Conservation (phyloP, 2,329 filamentous ascomycete species). For the Penicillium sp. region DNA sequence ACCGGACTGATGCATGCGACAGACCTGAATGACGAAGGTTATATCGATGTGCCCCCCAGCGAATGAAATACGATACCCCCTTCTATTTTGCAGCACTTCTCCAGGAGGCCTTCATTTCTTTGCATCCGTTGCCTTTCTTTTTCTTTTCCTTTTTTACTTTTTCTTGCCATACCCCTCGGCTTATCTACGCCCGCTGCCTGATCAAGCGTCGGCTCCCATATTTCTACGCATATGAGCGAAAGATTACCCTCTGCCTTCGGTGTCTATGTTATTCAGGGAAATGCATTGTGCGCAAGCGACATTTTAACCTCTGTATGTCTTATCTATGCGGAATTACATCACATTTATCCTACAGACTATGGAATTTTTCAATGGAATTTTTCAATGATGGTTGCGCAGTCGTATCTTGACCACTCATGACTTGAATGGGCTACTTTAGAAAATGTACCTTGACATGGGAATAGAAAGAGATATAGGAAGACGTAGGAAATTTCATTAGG, state of each 20-base stretch:
- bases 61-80: constrained; percentile 34
- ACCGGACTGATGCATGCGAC: constrained; percentile 41
- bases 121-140: constrained; percentile 9
- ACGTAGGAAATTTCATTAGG: too few relatives aligned
- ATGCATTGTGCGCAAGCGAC: constrained; percentile 29
- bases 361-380: neutral
- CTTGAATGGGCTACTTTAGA: too few relatives aligned
- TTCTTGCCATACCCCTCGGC: constrained; percentile 1
- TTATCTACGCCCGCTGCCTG: neutral
- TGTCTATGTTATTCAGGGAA: constrained; percentile 22
- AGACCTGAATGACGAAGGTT: constrained; percentile 40
- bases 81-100: constrained; percentile 10
- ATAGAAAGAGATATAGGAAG: too few relatives aligned
- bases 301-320: constrained; percentile 4
- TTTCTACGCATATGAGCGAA: constrained; percentile 24
- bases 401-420: too few relatives aligned
- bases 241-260: constrained; percentile 15
- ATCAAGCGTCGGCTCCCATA: constrained; percentile 18
- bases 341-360: constrained; percentile 6
- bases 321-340: constrained; percentile 16
- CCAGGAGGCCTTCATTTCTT: constrained; percentile 11
- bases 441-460: too few relatives aligned
- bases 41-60: constrained; percentile 36
- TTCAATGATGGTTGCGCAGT: neutral
- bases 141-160: constrained; percentile 3